A percentile compares a stretch with the other conserved stretches of the same genome.
These are phyloP conservation scores for Ganoderma meredithae DNA, from an alignment of 1,284 basidiomycete species.

Conservation along the genomic window DNA sequence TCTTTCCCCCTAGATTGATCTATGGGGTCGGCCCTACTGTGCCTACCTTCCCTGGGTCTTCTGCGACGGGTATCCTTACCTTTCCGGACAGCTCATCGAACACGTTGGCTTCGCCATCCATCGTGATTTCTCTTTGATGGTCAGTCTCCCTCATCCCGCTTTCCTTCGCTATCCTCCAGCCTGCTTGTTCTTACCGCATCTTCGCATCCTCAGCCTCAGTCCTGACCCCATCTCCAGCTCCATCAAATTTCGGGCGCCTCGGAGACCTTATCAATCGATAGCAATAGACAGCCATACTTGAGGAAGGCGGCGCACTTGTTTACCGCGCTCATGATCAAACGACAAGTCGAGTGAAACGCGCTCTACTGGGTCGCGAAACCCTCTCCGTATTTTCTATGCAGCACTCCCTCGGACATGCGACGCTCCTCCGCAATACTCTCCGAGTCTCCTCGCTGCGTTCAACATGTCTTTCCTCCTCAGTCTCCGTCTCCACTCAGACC, in stretches of 20 bases:
- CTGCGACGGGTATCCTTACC: slow-evolving; percentile 81
- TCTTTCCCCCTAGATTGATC: slow-evolving; percentile 68
- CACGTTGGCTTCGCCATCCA: slow-evolving; percentile 75
- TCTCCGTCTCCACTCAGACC: not conserved
- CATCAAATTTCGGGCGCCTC: not conserved
- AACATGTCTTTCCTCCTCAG: not conserved
- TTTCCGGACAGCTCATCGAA: slow-evolving; percentile 56
- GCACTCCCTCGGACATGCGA: not conserved
- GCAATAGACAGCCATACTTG: too few relatives aligned
- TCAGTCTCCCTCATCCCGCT: slow-evolving; percentile 39
- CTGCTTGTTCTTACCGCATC: not conserved
- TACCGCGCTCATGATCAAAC: too few relatives aligned
- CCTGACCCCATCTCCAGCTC: not conserved
- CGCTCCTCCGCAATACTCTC: not conserved
- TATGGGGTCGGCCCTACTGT: slow-evolving; percentile 69
- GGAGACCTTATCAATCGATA: too few relatives aligned
- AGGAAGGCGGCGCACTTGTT: too few relatives aligned
- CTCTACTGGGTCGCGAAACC: not conserved
- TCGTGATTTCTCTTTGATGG: slow-evolving; percentile 88
- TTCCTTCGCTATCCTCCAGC: not conserved
- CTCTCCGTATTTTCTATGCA: not conserved
- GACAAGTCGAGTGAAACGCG: too few relatives aligned
- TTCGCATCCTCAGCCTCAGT: not conserved
- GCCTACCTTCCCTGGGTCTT: slow-evolving; percentile 83
- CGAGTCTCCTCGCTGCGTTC: not conserved